Evolutionary conservation across 352 stramenopile species (phyloP).

Genomic region (Phytophthora ramorum): DNA sequence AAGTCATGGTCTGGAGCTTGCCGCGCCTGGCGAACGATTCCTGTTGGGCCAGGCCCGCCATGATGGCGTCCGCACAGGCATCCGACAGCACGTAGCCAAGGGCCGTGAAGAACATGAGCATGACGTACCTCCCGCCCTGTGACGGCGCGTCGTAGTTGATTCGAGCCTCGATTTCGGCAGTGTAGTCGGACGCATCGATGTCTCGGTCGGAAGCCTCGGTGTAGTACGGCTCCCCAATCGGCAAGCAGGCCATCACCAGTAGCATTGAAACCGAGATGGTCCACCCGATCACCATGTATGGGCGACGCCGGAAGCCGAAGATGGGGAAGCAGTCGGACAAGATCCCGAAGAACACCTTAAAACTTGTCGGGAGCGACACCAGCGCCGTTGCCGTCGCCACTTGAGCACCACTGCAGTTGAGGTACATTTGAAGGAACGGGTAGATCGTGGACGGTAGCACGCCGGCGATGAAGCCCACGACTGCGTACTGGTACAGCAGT

Average conservation of each 20-base stretch:
- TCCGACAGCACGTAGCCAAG: slow-evolving; percentile 58
- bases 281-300: slow-evolving; percentile 68
- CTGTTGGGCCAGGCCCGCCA: slow-evolving; percentile 62
- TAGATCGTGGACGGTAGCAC: slow-evolving; percentile 44
- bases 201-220: slow-evolving; percentile 34
- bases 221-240: slow-evolving; percentile 55
- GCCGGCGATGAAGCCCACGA: slow-evolving; percentile 50
- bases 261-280: slow-evolving; percentile 47
- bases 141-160: slow-evolving; percentile 50
- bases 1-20: slow-evolving; percentile 58
- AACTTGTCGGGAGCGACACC: slow-evolving; percentile 53
- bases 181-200: slow-evolving; percentile 36
- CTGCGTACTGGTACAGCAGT: slow-evolving; percentile 49
- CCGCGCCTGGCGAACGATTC: slow-evolving; percentile 51
- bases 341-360: slow-evolving; percentile 69
- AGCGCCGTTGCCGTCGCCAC: slow-evolving; percentile 45
- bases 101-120: slow-evolving; percentile 55
- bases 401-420: slow-evolving; percentile 45
- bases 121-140: slow-evolving; percentile 41
- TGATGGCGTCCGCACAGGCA: slow-evolving; percentile 52
- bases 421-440: slow-evolving; percentile 52
- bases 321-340: slow-evolving; percentile 65
- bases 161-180: slow-evolving; percentile 29
- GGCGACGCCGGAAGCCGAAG: slow-evolving; percentile 53
- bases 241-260: slow-evolving; percentile 48